Conservation (phyloP, 768 basidiomycete species). For the Ramaria sp. region DNA sequence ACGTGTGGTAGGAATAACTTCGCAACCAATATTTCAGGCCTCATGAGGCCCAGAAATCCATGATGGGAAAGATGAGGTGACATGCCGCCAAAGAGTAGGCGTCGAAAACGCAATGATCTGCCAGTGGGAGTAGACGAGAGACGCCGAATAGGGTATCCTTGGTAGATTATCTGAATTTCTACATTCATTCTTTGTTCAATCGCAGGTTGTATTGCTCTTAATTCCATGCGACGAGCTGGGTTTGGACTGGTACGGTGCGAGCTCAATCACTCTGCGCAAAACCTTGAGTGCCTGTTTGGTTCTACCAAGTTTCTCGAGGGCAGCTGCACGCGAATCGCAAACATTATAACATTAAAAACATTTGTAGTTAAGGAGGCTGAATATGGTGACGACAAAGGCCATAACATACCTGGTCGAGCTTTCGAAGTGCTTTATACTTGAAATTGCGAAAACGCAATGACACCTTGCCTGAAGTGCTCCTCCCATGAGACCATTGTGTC, state of each 20-base stretch:
- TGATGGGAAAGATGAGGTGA: constrained; percentile 25
- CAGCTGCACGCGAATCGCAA: constrained; percentile 68
- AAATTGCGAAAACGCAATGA: constrained; percentile 30
- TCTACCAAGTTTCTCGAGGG: constrained; percentile 50
- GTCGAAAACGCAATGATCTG: constrained; percentile 37
- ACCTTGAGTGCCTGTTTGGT: constrained; percentile 59
- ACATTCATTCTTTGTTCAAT: constrained; percentile 17
- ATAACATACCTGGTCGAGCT: constrained; percentile 35
- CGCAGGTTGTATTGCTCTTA: constrained; percentile 33
- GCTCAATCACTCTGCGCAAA: constrained; percentile 53
- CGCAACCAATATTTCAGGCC: constrained; percentile 8
- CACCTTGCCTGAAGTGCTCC: constrained; percentile 29
- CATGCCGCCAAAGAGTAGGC: constrained; percentile 50
- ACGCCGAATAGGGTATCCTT: constrained; percentile 34
- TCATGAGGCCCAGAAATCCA: constrained; percentile 10
- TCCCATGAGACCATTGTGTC: constrained; percentile 25
- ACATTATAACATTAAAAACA: constrained; percentile 32
- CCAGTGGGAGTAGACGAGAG: constrained; percentile 58
- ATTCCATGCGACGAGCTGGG: constrained; percentile 30
- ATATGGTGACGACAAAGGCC: background rate
- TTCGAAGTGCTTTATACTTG: constrained; percentile 34
- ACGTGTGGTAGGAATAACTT: background rate
- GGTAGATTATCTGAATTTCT: constrained; percentile 16
- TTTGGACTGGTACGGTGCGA: constrained; percentile 46
- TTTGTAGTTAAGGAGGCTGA: background rate